phyloP scores from a whole-genome alignment of 306 rosid genomes.

The Sechiopsis laciniata region DNA sequence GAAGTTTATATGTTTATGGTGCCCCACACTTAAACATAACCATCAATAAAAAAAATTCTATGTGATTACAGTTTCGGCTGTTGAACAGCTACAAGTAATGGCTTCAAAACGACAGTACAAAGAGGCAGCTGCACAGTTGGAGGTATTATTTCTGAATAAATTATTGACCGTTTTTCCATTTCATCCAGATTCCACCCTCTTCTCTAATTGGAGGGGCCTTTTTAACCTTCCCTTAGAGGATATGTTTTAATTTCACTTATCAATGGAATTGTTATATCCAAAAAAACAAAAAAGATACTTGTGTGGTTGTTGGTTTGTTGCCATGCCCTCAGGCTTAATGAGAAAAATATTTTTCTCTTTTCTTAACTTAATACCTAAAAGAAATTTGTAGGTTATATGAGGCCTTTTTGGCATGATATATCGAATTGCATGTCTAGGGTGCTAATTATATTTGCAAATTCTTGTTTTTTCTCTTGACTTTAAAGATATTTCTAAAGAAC shows the following conservation, averaged over 20 bases:
- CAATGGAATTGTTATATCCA: too few relatives aligned
- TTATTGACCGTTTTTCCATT: background rate
- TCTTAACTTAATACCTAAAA: background rate
- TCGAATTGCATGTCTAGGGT: background rate
- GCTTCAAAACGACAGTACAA: slow-evolving; percentile 96
- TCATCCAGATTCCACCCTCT: slow-evolving; percentile 7
- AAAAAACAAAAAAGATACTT: background rate
- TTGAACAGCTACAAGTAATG: slow-evolving; percentile 98
- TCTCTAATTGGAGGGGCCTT: too few relatives aligned
- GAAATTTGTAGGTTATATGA: background rate
- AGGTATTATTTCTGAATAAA: slow-evolving; percentile 39
- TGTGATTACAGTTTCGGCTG: slow-evolving; percentile 86
- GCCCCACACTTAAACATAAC: background rate
- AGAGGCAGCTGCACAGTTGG: slow-evolving; percentile 96
- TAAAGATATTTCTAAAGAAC: background rate
- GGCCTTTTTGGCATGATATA: background rate
- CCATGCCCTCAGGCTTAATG: background rate
- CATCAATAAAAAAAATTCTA: slow-evolving; percentile 19
- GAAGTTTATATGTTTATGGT: background rate
- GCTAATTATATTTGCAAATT: background rate
- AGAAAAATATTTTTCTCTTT: background rate
- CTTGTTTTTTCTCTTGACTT: background rate
- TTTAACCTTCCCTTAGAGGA: too few relatives aligned
- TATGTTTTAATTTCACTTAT: too few relatives aligned
- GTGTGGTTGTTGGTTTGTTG: background rate